phyloP scores from a whole-genome alignment of 306 rosid species.

The Senna siamea region DNA sequence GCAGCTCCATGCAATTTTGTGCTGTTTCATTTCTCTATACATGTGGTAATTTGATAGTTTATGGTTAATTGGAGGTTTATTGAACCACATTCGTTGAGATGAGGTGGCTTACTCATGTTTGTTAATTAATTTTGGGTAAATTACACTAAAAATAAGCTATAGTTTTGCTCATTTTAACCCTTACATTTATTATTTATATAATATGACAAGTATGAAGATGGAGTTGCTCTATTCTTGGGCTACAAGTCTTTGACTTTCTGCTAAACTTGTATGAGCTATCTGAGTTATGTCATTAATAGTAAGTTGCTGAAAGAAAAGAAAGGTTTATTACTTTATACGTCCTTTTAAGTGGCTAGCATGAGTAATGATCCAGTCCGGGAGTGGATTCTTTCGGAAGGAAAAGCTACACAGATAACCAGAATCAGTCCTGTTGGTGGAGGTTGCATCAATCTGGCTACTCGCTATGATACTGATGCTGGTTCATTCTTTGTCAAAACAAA shows the following conservation, averaged over 20 bases:
- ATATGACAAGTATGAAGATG: neutral
- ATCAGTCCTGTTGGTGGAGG: constrained; percentile 92
- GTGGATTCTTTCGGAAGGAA: constrained; percentile 89
- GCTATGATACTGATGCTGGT: constrained; percentile 81
- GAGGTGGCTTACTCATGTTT: neutral
- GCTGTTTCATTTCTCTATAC: constrained; percentile 17
- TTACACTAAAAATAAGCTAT: neutral
- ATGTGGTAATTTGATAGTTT: neutral
- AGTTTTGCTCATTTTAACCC: no score
- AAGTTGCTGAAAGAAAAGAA: constrained; percentile 6
- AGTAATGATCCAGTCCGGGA: constrained; percentile 82
- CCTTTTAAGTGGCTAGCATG: constrained; percentile 66
- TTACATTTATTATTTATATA: no score
- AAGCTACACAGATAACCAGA: constrained; percentile 72
- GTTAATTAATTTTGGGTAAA: neutral
- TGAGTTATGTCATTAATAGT: constrained; percentile 22
- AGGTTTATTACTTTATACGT: constrained; percentile 29
- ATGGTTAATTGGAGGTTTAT: neutral
- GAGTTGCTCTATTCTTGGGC: constrained; percentile 10
- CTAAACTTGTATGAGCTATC: neutral
- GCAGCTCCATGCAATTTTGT: no score
- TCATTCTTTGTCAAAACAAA: constrained; percentile 95
- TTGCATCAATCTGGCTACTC: constrained; percentile 81
- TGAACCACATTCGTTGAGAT: constrained; percentile 8
- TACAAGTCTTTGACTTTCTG: constrained; percentile 17